Base-by-base conservation (phyloP, 805 yeast species). In the Wickerhamiella slavikovae region DNA sequence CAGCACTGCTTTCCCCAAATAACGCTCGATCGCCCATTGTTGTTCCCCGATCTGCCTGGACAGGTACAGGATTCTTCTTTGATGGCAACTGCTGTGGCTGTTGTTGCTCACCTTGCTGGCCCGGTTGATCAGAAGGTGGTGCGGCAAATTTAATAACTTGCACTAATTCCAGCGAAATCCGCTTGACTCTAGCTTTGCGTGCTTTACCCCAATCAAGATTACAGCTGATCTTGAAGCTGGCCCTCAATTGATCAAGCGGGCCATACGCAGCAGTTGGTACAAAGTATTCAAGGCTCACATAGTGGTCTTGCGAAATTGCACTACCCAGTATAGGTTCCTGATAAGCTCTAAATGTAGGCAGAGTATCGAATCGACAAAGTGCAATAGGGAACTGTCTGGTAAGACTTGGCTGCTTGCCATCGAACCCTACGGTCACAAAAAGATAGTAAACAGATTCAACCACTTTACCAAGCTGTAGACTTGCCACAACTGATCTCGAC, bases 171-270 rank as follows among this genome's bases (percentile, higher is more conserved):
- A 51, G 36, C 5, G 51, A 41, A 5, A 54, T 24, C 18, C 51
- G 43, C 28, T 47, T 45, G n/a, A 57, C 37, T 35, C 48, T 49
- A 25, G 54, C 55, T 32, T 49, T 49, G 25, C 42, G 40, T 5
- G 57, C 42, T 36, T 49, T 47, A n/a, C 45, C 32, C 47, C 52
- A 44, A 36, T 55, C 61, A 3, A 42, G 45, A 29, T 57, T 57
- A 10, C 55, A 51, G n/a, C 34, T 27, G 2, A 54, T 38, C 18
- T 41, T 44, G 27, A 53, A 26, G 24, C 33, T 37, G n/a, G 50
- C 44, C 3, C 36, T 35, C 2, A 56, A 31, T 11, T 32, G 30
- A 32, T 56, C 62, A 7, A 52, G 44, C 3, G 60, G 61, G 3
- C 62, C 62, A 29, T 41, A 54, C 2, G 57, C 51, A 1, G 55